phyloP scores from a whole-genome alignment of 192 early-diverging fungal genomes.

The Geranomyces variabilis region DNA sequence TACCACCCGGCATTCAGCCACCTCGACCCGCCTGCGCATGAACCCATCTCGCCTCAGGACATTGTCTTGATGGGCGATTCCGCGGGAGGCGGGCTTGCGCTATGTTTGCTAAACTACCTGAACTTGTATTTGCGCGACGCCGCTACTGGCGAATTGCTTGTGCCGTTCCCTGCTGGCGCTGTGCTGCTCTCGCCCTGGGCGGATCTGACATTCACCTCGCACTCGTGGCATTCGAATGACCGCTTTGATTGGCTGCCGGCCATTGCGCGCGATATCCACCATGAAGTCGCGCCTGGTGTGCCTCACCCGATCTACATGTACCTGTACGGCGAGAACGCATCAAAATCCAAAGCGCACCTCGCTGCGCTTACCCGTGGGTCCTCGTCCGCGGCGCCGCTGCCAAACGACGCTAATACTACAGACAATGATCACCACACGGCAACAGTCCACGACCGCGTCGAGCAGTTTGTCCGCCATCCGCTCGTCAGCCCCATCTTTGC shows the following conservation, averaged over 20 bases:
- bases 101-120: constrained; percentile 50
- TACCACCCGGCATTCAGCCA: constrained; percentile 40
- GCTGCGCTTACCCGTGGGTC: background rate
- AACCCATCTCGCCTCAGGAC: constrained; percentile 40
- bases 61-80: constrained; percentile 50
- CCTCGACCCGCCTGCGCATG: constrained; percentile 22
- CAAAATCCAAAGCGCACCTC: background rate
- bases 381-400: background rate
- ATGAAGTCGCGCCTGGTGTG: constrained; percentile 29
- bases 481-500: constrained; percentile 49
- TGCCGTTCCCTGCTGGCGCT: constrained; percentile 38
- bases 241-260: constrained; percentile 43
- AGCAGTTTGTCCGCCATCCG: constrained; percentile 46
- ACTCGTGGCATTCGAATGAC: constrained; percentile 43
- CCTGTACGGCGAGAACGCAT: constrained; percentile 40
- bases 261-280: constrained; percentile 37
- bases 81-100: constrained; percentile 35
- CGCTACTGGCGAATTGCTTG: constrained; percentile 19
- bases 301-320: constrained; percentile 48
- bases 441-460: constrained; percentile 18
- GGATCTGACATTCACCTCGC: constrained; percentile 38
- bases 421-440: constrained; percentile 2
- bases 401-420: background rate
- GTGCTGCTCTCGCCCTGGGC: constrained; percentile 42
- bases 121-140: constrained; percentile 41